Conservation (phyloP, 352 stramenopile genomes). For the Phytophthora citricola region DNA sequence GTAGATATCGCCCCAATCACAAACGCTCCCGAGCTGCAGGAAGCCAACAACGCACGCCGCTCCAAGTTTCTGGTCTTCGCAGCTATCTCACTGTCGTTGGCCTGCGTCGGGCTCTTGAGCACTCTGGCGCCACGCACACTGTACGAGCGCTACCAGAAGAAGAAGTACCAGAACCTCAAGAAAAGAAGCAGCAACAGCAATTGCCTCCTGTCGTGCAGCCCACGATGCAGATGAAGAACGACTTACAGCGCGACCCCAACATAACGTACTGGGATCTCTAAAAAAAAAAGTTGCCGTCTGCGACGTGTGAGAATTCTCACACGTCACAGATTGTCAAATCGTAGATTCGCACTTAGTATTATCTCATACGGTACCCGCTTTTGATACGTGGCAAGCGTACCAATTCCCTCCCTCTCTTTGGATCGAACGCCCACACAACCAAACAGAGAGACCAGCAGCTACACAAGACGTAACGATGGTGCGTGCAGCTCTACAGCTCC, state of each 20-base stretch:
- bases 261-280: conserved; percentile 29
- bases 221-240: conserved; percentile 5
- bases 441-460: conserved; percentile 23
- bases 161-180: conserved; percentile 26
- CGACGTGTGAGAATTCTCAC: conserved; percentile 12
- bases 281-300: background rate
- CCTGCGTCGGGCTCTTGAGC: conserved; percentile 33
- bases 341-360: conserved; percentile 20
- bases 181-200: conserved; percentile 18
- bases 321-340: conserved; percentile 33
- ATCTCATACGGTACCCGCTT: conserved; percentile 1
- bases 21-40: conserved; percentile 16
- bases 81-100: conserved; percentile 19
- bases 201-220: conserved; percentile 3
- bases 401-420: conserved; percentile 19
- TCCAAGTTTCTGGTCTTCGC: conserved; percentile 46
- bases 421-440: conserved; percentile 27
- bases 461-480: conserved; percentile 23
- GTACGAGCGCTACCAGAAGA: conserved; percentile 36
- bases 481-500: background rate
- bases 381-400: conserved; percentile 37
- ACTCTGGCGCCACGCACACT: conserved; percentile 28
- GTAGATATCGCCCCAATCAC: conserved; percentile 4
- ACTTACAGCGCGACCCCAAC: conserved; percentile 14
- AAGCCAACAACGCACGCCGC: conserved; percentile 31